phyloP scores from a whole-genome alignment of 495 filamentous ascomycete genomes.

The Podospora didyma region DNA sequence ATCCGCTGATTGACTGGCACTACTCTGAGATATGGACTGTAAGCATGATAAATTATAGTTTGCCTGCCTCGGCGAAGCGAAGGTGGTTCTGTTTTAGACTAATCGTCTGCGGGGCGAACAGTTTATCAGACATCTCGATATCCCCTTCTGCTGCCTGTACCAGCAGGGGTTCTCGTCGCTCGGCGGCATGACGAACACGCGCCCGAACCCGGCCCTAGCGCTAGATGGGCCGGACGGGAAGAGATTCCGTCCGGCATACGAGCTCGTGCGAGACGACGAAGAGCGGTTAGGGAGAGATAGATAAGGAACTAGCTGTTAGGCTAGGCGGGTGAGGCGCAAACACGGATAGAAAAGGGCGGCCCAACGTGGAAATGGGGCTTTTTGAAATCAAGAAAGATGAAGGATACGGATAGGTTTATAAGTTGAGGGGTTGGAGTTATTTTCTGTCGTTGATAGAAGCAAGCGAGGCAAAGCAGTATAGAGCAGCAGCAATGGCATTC shows the following conservation, averaged over 20 bases:
- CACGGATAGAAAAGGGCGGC: too few relatives aligned
- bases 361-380: too few relatives aligned
- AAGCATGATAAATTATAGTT: constrained; percentile 37
- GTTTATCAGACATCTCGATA: constrained; percentile 76
- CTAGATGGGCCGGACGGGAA: constrained; percentile 30
- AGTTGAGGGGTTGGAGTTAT: background rate
- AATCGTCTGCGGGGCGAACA: constrained; percentile 21
- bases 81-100: background rate
- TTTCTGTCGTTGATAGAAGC: too few relatives aligned
- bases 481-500: background rate
- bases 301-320: constrained; percentile 1
- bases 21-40: constrained; percentile 92
- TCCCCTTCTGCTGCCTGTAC: constrained; percentile 83
- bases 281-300: constrained; percentile 78
- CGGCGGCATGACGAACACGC: constrained; percentile 84
- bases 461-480: background rate
- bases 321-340: background rate
- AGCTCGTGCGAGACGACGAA: constrained; percentile 75
- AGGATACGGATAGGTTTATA: too few relatives aligned
- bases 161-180: constrained; percentile 65
- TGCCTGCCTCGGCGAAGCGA: background rate
- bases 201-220: constrained; percentile 77
- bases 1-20: constrained; percentile 97
- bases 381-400: too few relatives aligned
- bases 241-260: constrained; percentile 77